Base-by-base conservation (phyloP, 441 rosid genomes). In the Syzygium malaccense region DNA sequence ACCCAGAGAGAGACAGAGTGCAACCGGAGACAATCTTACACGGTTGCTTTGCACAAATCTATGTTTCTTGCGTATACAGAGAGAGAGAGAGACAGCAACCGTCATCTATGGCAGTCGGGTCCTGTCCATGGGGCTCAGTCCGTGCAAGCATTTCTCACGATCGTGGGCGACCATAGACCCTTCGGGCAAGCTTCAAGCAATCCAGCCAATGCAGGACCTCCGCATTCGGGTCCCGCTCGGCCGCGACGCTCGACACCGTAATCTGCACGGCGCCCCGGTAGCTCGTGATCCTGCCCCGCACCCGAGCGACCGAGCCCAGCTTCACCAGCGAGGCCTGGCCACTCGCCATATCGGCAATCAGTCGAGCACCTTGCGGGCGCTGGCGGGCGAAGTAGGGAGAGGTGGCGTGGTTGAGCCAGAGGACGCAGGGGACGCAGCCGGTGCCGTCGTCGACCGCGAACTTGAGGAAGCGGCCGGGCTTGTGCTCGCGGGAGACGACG, bases 131-230 rank as follows among this genome's bases (percentile, higher is more conserved):
- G 79, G 26, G 14, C 26, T 1, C 26, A 1, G 79, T 33, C 26
- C 80, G 14, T 33, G 80, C 80, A 19, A 32, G 49, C 49, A 10
- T 19, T 71, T 37, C 80, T 37, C 49, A 11, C 41, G 80, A 33
- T 33, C 80, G 0, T 33, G 28, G 80, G 80, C 64, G 64, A 86
- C 85, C 91, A 75, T 93, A 95, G 79, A 92, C 91, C 17, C 89
- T 91, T 18, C 93, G 94, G 17, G 94, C 93, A 79, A 95, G 90
- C 75, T 89, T 93, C 53, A 95, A 15, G 87, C 98, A 96, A 53
- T 95, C 95, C 92, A 97, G 88, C 95, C 96, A 96, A 86, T 97
- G 98, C 90, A 96, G 90, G 86, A 95, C 92, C 93, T 98, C 96
- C 28, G 90, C 92, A 89, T 97, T 95, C 4, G 98, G 99, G 87